These are phyloP conservation scores for Plantago coronopus DNA, from an alignment of 305 asterid genomes.

Conservation along the genomic window DNA sequence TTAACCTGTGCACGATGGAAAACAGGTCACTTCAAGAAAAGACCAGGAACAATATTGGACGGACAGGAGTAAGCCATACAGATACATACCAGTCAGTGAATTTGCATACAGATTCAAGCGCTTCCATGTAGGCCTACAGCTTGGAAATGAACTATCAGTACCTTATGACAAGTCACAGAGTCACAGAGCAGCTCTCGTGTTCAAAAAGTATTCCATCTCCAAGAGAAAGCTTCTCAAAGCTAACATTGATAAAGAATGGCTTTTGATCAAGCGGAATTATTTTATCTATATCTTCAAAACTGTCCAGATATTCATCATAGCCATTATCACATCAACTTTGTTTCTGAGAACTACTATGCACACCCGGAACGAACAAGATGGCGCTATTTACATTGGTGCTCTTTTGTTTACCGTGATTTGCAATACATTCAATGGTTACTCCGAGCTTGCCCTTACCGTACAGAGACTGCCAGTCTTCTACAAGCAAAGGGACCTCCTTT, in stretches of 20 bases:
- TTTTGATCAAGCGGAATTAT: conserved; percentile 49
- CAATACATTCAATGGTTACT: conserved; percentile 52
- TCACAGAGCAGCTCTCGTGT: conserved; percentile 54
- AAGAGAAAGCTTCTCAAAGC: conserved; percentile 46
- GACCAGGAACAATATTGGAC: conserved; percentile 70
- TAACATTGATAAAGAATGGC: conserved; percentile 55
- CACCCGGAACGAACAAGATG: conserved; percentile 39
- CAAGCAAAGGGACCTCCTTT: conserved; percentile 57
- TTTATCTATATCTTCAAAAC: conserved; percentile 53
- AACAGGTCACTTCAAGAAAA: conserved; percentile 57
- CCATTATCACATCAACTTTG: conserved; percentile 44
- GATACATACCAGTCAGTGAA: conserved; percentile 39
- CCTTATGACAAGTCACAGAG: conserved; percentile 42
- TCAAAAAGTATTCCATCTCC: conserved; percentile 39
- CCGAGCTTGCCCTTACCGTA: conserved; percentile 44
- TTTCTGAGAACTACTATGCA: conserved; percentile 47
- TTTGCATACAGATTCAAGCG: conserved; percentile 39
- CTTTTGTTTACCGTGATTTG: conserved; percentile 40
- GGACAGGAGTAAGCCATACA: conserved; percentile 34
- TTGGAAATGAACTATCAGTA: conserved; percentile 41
- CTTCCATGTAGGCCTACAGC: conserved; percentile 44
- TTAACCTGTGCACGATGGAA: conserved; percentile 9
- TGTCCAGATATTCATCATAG: conserved; percentile 41
- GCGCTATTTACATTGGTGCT: conserved; percentile 44
- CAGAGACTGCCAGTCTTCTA: conserved; percentile 55